Evolutionary conservation across 345 rosid genomes (phyloP).

Genomic region (Sonneratia alba): DNA sequence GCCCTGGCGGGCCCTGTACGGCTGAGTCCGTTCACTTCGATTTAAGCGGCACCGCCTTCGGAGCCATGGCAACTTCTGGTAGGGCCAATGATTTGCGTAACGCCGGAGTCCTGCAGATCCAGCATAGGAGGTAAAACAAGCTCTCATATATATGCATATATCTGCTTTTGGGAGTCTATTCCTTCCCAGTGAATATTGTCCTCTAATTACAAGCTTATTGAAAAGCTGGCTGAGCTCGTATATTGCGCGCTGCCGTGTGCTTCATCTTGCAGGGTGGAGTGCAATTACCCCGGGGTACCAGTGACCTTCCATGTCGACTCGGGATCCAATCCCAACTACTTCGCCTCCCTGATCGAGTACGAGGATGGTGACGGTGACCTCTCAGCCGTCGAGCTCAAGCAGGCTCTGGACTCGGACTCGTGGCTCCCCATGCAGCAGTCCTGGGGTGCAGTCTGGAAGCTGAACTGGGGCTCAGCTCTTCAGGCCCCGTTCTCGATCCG

Average conservation of each 20-base stretch:
- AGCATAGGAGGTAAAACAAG: slow-evolving; percentile 32
- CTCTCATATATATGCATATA: neutral
- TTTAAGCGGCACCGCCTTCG: slow-evolving; percentile 62
- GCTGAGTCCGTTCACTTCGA: slow-evolving; percentile 53
- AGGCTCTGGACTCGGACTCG: slow-evolving; percentile 25
- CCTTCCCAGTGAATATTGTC: neutral
- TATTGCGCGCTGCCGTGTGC: neutral
- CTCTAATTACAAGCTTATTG: neutral
- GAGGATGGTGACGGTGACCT: slow-evolving; percentile 51
- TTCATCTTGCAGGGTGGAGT: slow-evolving; percentile 27
- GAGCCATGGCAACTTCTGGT: slow-evolving; percentile 65
- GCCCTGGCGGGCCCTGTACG: slow-evolving; percentile 48
- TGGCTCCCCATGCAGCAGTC: slow-evolving; percentile 51
- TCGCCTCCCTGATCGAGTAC: slow-evolving; percentile 40
- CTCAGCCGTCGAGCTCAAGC: slow-evolving; percentile 34
- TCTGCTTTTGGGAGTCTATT: neutral
- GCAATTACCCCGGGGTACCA: slow-evolving; percentile 34
- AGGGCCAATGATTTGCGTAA: slow-evolving; percentile 36
- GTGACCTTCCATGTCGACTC: slow-evolving; percentile 38
- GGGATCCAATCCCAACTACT: slow-evolving; percentile 44
- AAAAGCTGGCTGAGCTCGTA: neutral
- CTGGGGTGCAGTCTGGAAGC: slow-evolving; percentile 64
- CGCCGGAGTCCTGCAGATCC: slow-evolving; percentile 45
- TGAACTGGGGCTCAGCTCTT: slow-evolving; percentile 29
- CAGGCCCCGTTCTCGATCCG: slow-evolving; percentile 45